Percentiles rank a stretch among this genome's conserved stretches.
Conservation (phyloP, 2,329 filamentous ascomycete species). For the Alternaria rosae region DNA sequence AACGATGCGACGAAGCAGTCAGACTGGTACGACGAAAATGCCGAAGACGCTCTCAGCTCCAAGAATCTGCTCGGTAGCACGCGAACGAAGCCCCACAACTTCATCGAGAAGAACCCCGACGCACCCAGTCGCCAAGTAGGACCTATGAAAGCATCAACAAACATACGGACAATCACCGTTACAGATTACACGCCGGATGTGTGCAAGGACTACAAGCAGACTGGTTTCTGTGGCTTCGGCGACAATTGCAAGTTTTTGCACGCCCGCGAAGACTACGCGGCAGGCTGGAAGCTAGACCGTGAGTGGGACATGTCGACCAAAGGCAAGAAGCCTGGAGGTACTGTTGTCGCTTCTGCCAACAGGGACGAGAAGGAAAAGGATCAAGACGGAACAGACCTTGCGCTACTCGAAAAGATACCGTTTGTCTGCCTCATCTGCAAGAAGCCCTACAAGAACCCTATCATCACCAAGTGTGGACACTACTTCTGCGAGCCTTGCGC, state of each 20-base stretch:
- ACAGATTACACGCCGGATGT: slow-evolving; percentile 92
- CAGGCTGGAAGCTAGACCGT: slow-evolving; percentile 92
- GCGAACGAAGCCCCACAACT: slow-evolving; percentile 55
- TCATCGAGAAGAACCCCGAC: slow-evolving; percentile 83
- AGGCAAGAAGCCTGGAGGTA: slow-evolving; percentile 60
- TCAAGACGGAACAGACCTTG: slow-evolving; percentile 68
- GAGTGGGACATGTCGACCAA: slow-evolving; percentile 91
- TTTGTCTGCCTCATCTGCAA: slow-evolving; percentile 91
- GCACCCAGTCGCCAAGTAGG: slow-evolving; percentile 75
- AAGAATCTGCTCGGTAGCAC: slow-evolving; percentile 69
- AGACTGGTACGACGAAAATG: slow-evolving; percentile 87
- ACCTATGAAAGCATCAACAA: slow-evolving; percentile 85
- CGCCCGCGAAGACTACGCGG: slow-evolving; percentile 78
- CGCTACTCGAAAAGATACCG: slow-evolving; percentile 81
- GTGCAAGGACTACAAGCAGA: slow-evolving; percentile 93
- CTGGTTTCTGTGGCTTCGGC: slow-evolving; percentile 69
- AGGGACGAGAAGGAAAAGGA: slow-evolving; percentile 52
- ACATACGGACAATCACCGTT: slow-evolving; percentile 87
- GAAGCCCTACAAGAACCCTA: slow-evolving; percentile 76
- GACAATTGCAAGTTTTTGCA: slow-evolving; percentile 86
- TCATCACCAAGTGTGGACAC: slow-evolving; percentile 90
- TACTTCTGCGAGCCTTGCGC: slow-evolving; percentile 96
- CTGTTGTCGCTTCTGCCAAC: slow-evolving; percentile 66
- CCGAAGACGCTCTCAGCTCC: slow-evolving; percentile 57
- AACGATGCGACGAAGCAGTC: slow-evolving; percentile 90